Evolutionary conservation across 495 filamentous ascomycete genomes (phyloP).

Genomic region (Penicillium samsonianum): DNA sequence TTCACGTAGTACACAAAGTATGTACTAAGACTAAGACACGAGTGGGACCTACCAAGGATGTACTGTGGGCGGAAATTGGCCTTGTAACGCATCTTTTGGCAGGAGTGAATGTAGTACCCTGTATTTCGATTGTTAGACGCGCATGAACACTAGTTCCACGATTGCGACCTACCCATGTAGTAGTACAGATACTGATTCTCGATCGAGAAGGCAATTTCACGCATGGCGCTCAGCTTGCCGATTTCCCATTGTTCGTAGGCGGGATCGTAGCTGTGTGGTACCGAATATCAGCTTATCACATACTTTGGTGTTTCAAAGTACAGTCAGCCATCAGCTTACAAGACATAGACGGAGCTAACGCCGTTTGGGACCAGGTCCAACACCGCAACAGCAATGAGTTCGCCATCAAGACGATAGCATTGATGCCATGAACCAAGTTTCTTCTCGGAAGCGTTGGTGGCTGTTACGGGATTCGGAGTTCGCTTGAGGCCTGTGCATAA

Average conservation of each 20-base stretch:
- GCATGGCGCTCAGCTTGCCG: constrained; percentile 84
- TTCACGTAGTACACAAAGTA: background rate
- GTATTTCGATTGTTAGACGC: background rate
- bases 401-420: constrained; percentile 88
- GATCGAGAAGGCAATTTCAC: constrained; percentile 76
- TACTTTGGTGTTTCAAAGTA: background rate
- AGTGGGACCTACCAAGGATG: constrained; percentile 58
- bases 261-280: constrained; percentile 64
- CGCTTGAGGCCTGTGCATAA: constrained; percentile 80
- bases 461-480: constrained; percentile 34
- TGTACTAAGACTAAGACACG: background rate
- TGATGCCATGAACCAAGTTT: constrained; percentile 90
- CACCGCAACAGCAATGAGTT: constrained; percentile 84
- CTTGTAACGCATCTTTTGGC: constrained; percentile 87
- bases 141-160: constrained; percentile 10
- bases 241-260: constrained; percentile 77
- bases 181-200: constrained; percentile 75
- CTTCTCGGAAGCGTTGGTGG: constrained; percentile 51
- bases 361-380: constrained; percentile 83
- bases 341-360: constrained; percentile 92
- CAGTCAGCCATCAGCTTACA: constrained; percentile 46
- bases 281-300: constrained; percentile 12
- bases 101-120: constrained; percentile 73
- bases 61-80: constrained; percentile 81
- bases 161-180: constrained; percentile 65